Evolutionary conservation across 2,329 filamentous ascomycete genomes (phyloP), one percentile per base, ranked within the genome.

Genomic region (Colletotrichum sp.): DNA sequence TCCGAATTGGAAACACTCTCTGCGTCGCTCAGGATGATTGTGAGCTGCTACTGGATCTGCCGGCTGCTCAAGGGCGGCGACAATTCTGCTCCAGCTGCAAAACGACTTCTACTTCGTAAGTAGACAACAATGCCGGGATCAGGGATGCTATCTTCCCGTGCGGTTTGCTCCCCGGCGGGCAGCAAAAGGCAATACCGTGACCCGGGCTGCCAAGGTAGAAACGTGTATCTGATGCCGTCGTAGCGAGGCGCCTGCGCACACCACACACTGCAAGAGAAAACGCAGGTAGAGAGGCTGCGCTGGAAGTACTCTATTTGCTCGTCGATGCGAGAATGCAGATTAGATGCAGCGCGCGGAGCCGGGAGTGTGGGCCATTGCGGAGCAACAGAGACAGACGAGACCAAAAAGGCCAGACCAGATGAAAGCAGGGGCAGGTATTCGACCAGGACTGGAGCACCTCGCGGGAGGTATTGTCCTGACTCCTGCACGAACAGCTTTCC

Each of bases 291-390:
- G 24, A 38, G 65, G 32, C 34, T 60, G 65, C 36, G 71, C 58
- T 48, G 57, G 16, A 52, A 48, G 58, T 71, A 61, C 28, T 48
- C 43, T 34, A 57, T 64, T 43, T 52, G 43, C 73, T 67, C 28
- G 57, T 55, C 36, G 69, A 64, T 64, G 73, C 64, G 70, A 73
- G 57, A 68, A 68, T 73, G 73, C 64, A 60, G 64, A 65, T 71
- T 36, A 70, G 43, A 72, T 68, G 73, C 64, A 68, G 43, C 70
- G 57, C 70, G 64, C 64, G 64, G 73, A 73, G 70, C 64, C 73
- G 73, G 64, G 70, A 73, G 70, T 67, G 73, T 75, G 70, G 64
- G 64, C 64, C 70, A 72, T 70, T 73, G 57, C 69, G 63, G 73
- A 68, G 63, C 43, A 73, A 43, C 15, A 48, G 30, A 72, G 63